Base-by-base conservation (phyloP, 2,329 filamentous ascomycete species). In the Arthrobotrys conoides region DNA sequence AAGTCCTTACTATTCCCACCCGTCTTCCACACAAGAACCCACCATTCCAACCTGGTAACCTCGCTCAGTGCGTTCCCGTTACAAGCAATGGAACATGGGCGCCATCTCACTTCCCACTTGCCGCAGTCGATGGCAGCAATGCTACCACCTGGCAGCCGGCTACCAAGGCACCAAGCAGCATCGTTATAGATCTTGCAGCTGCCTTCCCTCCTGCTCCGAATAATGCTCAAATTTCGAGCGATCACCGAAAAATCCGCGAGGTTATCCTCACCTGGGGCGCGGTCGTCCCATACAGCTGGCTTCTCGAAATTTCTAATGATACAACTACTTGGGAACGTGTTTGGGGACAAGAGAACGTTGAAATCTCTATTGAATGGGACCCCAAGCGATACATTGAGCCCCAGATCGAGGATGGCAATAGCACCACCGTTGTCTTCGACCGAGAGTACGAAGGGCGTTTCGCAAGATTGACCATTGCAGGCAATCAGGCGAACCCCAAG, bases 101-200 rank as follows among this genome's bases (percentile, higher is more conserved):
- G 27, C 88, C 90, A 0, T 91, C 91, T 14, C 91, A 93, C 83
- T 92, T 93, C 84, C 90, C 91, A 0, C 86, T 91, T 66, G 87
- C 88, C 0, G 90, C 90, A 1, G 87, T 91, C 64, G 91, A 93
- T 81, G 91, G 91, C 66, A 89, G 90, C 1, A 85, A 88, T 4
- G 88, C 88, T 18, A 92, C 91, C 0, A 88, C 88, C 80, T 93
- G 91, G 91, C 90, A 92, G 81, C 90, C 91, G 0, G 82, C 84
- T 8, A 85, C 87, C 0, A 88, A 88, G 63, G 84, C 83, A 0
- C 85, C 87, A 3, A 86, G 88, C 30, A 87, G 87, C 3, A 82
- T 92, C 14, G 89, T 88, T 0, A 87, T 93, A 51, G 85, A 88
- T 24, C 57, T 90, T 91, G 82, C 88, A 90, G 82, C 91, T 88